Evolutionary conservation across 805 yeast genomes (phyloP).

Genomic region (Suhomyces faveliae): DNA sequence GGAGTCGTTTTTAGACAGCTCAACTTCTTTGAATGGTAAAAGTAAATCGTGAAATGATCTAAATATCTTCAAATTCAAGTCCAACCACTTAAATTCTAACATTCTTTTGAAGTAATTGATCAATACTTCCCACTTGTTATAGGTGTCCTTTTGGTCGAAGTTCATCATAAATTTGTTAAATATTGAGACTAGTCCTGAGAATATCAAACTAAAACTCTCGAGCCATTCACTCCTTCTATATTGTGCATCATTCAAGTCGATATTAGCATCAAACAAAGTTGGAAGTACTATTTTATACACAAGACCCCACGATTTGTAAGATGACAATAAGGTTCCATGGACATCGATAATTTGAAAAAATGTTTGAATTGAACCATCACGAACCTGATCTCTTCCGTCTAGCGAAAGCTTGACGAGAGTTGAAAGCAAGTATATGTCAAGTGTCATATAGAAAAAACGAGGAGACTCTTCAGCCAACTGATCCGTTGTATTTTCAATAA

Average conservation of each 20-base stretch:
- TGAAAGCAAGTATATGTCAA: constrained; percentile 60
- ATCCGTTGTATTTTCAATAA: constrained; percentile 13
- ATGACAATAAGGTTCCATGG: constrained; percentile 17
- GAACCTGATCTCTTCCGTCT: constrained; percentile 73
- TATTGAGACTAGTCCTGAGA: constrained; percentile 65
- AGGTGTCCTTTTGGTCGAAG: constrained; percentile 20
- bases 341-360: constrained; percentile 62
- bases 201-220: constrained; percentile 60
- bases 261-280: constrained; percentile 39
- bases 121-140: constrained; percentile 55
- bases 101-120: constrained; percentile 48
- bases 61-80: constrained; percentile 55
- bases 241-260: constrained; percentile 20
- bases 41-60: constrained; percentile 51
- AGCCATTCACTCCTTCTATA: constrained; percentile 44
- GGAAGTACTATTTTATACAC: constrained; percentile 63
- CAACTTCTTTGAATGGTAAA: constrained; percentile 21
- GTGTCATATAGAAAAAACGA: constrained; percentile 18
- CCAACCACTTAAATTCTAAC: constrained; percentile 43
- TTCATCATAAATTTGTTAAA: constrained; percentile 51
- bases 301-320: constrained; percentile 54
- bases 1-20: constrained; percentile 2
- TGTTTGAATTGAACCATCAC: constrained; percentile 88
- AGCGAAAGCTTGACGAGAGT: constrained; percentile 60
- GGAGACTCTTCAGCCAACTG: constrained; percentile 18